These are phyloP conservation scores for Pogostemon cablin DNA, from an alignment of 257 asterid genomes.

Conservation along the genomic window DNA sequence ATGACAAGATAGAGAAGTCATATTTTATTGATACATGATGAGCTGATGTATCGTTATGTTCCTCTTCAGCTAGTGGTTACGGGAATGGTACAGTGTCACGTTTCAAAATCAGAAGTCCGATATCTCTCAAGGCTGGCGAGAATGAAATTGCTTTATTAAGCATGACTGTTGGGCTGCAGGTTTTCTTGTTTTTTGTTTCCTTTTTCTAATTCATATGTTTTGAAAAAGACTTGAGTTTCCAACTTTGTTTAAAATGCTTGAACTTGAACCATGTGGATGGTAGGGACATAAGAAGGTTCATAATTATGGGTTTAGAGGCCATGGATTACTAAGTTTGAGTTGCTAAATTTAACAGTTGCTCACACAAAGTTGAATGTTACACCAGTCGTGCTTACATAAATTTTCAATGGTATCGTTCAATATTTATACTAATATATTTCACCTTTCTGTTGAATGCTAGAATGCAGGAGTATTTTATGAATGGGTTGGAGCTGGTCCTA, in stretches of 20 bases:
- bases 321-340: background rate
- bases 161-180: constrained; percentile 89
- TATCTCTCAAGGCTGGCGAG: constrained; percentile 64
- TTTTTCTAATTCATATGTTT: constrained; percentile 15
- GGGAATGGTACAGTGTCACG: constrained; percentile 77
- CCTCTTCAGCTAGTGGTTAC: constrained; percentile 67
- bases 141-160: constrained; percentile 83
- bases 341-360: background rate
- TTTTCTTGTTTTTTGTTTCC: constrained; percentile 29
- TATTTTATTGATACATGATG: constrained; percentile 23
- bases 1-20: background rate
- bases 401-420: too few relatives aligned
- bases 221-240: background rate
- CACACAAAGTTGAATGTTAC: too few relatives aligned
- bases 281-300: background rate
- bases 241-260: background rate
- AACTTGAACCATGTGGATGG: constrained; percentile 5
- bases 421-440: constrained; percentile 2
- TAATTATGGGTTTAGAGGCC: background rate
- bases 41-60: constrained; percentile 30
- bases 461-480: constrained; percentile 90
- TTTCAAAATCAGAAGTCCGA: constrained; percentile 59
- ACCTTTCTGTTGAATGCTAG: constrained; percentile 42
- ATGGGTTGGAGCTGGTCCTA: constrained; percentile 89
- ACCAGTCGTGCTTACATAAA: too few relatives aligned